Evolutionary conservation across 352 stramenopile species (phyloP), one percentile per base, ranked within the genome.

Genomic region (Pythium vanterpoolii): DNA sequence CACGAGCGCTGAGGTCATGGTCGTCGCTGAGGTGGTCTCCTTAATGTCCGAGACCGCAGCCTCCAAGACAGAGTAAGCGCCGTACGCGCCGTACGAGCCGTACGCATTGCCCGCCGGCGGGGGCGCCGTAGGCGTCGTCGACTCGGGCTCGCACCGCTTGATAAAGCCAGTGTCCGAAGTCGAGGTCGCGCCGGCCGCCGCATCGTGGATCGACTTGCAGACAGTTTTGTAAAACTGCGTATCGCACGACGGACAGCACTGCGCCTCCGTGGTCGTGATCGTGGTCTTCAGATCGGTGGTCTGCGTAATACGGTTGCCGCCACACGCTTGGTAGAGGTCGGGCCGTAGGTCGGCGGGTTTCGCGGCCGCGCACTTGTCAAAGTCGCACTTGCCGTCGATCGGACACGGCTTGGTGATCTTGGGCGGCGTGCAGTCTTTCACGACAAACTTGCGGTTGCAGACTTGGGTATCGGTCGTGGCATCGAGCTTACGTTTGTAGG

Each of bases 341-440:
- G 18, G 36, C 9, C 40, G 38, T n/a, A 18, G 6, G 51, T 58
- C 40, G 21, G 10, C 30, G 5, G 26, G 21, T 16, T 48, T 49
- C 19, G 49, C 34, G 26, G 21, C 24, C 21, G 52, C 52, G 52
- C 52, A 60, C 30, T 60, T 50, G 52, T 51, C 51, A 40, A 44
- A 60, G 52, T 60, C 52, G 40, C 52, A 60, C 27, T 60, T 60
- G 52, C 52, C 52, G 28, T 60, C 52, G 10, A 43, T 24, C 52
- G 52, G 34, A n/a, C 79, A 89, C 4, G 72, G 66, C 36, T 81
- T 67, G 48, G 72, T 74, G 54, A 85, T 82, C 10, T 66, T 64
- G 1, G 82, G 79, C 0, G 55, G 58, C 28, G 82, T 79, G 66
- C 82, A 91, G 65, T 88, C 79, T 45, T 71, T 68, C 49, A 89